A percentile compares a stretch with the other conserved stretches of the same genome.
Evolutionary conservation across 1,284 basidiomycete species (phyloP).

Genomic region (Trametes versicolor): DNA sequence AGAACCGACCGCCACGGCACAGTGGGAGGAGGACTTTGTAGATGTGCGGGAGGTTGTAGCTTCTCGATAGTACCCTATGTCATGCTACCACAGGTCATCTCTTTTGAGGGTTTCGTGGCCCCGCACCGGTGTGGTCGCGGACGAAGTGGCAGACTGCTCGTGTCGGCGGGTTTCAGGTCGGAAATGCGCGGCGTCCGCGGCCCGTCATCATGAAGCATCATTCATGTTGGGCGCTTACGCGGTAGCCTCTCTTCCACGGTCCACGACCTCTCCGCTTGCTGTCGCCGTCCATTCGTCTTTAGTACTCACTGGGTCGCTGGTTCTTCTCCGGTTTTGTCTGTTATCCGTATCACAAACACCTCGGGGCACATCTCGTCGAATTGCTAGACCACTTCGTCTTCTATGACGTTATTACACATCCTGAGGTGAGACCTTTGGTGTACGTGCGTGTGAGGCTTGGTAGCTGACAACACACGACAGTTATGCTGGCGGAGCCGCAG

Average conservation of each 20-base stretch:
- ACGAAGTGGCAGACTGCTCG: too few relatives aligned
- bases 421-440: conserved; percentile 32
- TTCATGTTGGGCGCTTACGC: neutral
- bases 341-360: neutral
- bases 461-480: conserved; percentile 30
- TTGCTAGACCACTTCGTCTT: conserved; percentile 20
- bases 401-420: conserved; percentile 36
- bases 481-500: conserved; percentile 47
- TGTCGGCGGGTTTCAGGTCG: too few relatives aligned
- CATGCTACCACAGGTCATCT: neutral
- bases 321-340: neutral
- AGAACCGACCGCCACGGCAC: conserved; percentile 5
- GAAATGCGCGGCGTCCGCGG: neutral
- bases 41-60: neutral
- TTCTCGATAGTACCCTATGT: neutral
- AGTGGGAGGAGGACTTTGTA: neutral
- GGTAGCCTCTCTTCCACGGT: neutral
- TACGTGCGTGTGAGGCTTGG: neutral
- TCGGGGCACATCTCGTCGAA: neutral
- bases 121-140: too few relatives aligned
- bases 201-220: neutral
- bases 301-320: neutral
- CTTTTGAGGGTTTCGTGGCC: too few relatives aligned
- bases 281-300: too few relatives aligned
- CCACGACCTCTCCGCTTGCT: conserved; percentile 1